Base-by-base conservation (phyloP, 2,329 filamentous ascomycete genomes). In the Aspergillus japonicus region DNA sequence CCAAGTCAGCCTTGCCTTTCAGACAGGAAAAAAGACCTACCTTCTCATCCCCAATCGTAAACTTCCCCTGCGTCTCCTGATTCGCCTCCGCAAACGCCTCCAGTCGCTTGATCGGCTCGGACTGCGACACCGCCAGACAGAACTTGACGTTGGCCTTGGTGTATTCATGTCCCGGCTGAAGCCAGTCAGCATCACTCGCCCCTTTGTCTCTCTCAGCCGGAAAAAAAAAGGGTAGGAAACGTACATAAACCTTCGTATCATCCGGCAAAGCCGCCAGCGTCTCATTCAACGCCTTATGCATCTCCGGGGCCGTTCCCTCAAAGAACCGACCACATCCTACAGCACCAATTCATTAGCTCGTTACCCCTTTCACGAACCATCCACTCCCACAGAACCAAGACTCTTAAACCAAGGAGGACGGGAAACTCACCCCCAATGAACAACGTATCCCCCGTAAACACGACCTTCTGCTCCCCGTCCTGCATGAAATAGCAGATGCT, bases 1-100 rank as follows among this genome's bases (percentile, higher is more conserved):
- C 26, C 35, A 16, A 55, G 50, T 59, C 47, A 63, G 57, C 48
- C 11, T n/a, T 21, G 44, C 2, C 44, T 14, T 19, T 11, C 26
- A 8, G 44, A 50, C 39, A 0, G 23, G 1, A 11, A 24, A 2
- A 24, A n/a, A 5, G 44, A 68, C 77, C 58, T 76, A 91, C 91
- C 88, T 98, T 98, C 79, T 99, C 95, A 71, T 99, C 92, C 0
- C 89, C 93, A 76, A 99, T 98, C 0, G 94, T 99, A 69, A 96
- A 98, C 72, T 92, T 91, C 50, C 95, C 95, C 75, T 96, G 93
- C 1, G 95, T 98, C 79, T 97, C 85, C 77, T 88, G 82, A 76
- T 97, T 94, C 61, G 84, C 82, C 57, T 90, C 86, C 1, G 91
- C 90, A 74, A 92, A 97, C 0, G 83, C 82, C 66, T 90, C 82